Evolutionary conservation across 768 basidiomycete genomes (phyloP), one percentile per base, ranked within the genome.

Genomic region (Naganishia randhawae): DNA sequence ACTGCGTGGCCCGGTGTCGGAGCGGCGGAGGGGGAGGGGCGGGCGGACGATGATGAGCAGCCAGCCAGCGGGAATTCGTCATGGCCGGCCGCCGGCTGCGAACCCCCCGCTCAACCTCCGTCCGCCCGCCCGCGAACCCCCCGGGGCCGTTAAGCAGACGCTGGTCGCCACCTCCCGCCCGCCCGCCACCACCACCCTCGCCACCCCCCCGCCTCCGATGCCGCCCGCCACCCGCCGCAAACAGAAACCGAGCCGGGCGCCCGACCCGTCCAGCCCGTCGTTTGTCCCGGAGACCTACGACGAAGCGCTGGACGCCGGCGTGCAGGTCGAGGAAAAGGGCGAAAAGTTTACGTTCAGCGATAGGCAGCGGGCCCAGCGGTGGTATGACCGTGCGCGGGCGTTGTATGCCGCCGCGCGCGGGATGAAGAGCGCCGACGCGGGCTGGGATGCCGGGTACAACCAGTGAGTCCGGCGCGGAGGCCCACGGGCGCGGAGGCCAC

Each of bases 401-500:
- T 6, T 61, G 1, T 61, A 61, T 61, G 39, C 1, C 22, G 16
- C 10, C 1, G 57, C 57, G 1, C 39, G 37, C n/a, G 39, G 25
- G 37, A 13, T 61, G 22, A 1, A 48, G 3, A 13, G n/a, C 4
- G 19, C 16, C n/a, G n/a, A 29, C 4, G n/a, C 32, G 8, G 33
- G 33, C 4, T 61, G 57, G 57, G 57, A 61, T 17, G 57, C 57
- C 11, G 37, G 57, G 57, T 61, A 61, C 41, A 61, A 61, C 41
- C 33, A 22, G 57, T 61, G 57, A 61, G 57, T 61, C 2, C 11
- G 29, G n/a, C n/a, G n/a, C n/a, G n/a, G n/a, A n/a, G n/a, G n/a
- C n/a, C n/a, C n/a, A n/a, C n/a, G n/a, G n/a, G n/a, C n/a, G n/a
- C n/a, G n/a, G n/a, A n/a, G n/a, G n/a, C n/a, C n/a, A 50, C 10